A percentile compares a stretch with the other conserved stretches of the same genome.
These are phyloP conservation scores for Rhynchospora breviuscula DNA, from an alignment of 176 grass and related monocot species.

Conservation along the genomic window DNA sequence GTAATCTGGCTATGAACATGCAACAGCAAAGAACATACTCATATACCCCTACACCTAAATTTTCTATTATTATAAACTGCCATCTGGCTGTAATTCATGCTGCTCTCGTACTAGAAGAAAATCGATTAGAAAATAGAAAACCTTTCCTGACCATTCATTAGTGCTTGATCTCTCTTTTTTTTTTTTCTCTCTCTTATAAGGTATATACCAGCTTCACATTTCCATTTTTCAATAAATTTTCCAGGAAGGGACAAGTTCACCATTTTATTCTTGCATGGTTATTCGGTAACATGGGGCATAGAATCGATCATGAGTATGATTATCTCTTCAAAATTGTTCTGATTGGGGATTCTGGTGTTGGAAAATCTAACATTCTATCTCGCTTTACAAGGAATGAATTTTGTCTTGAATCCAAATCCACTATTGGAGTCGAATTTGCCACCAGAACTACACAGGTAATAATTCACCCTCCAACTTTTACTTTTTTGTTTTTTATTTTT, in stretches of 20 bases:
- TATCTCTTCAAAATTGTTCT: conserved; percentile 32
- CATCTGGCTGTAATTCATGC: conserved; percentile 13
- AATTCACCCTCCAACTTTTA: background rate
- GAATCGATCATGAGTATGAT: conserved; percentile 27
- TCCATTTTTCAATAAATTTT: conserved; percentile 20
- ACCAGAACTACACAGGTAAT: conserved; percentile 20
- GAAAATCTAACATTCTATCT: conserved; percentile 25
- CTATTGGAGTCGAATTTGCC: conserved; percentile 30
- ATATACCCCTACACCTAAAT: background rate
- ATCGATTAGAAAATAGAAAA: conserved; percentile 20
- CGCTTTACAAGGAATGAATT: conserved; percentile 32
- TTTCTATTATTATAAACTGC: conserved; percentile 25
- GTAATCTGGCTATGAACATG: conserved; percentile 14
- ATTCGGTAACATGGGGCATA: conserved; percentile 18
- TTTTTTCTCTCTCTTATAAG: background rate
- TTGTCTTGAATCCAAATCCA: conserved; percentile 29
- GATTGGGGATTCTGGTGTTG: conserved; percentile 22
- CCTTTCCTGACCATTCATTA: conserved; percentile 5
- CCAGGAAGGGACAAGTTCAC: background rate
- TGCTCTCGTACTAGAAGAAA: background rate
- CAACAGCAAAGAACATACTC: conserved; percentile 15
- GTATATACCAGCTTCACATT: conserved; percentile 4
- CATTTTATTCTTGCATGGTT: background rate
- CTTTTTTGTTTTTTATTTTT: background rate
- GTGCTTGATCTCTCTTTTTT: background rate